Conservation (phyloP, 2,329 filamentous ascomycete genomes). For the Hyphodiscus sp. region DNA sequence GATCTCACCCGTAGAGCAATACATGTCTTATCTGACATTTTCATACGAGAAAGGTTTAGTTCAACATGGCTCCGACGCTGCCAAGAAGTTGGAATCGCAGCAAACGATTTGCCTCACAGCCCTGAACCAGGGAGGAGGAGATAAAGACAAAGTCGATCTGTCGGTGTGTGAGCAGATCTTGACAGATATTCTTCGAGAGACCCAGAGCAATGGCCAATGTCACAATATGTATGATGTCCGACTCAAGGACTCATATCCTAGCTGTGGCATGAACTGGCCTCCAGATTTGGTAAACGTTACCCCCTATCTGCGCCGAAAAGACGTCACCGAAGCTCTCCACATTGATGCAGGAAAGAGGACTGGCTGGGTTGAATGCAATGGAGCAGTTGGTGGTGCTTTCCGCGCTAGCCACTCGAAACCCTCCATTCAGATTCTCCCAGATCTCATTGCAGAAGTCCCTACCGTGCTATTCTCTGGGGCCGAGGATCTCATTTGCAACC, state of each 20-base stretch:
- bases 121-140: conserved; percentile 51
- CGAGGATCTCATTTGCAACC: conserved; percentile 94
- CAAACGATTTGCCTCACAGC: conserved; percentile 60
- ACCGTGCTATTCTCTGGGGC: conserved; percentile 88
- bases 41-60: conserved; percentile 73
- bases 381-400: conserved; percentile 69
- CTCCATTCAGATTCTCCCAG: conserved; percentile 68
- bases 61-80: conserved; percentile 55
- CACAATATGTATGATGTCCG: conserved; percentile 97
- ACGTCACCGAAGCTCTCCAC: conserved; percentile 75
- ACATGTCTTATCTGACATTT: conserved; percentile 77
- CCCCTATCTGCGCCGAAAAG: conserved; percentile 76
- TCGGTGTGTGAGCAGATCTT: conserved; percentile 70
- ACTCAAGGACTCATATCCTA: conserved; percentile 69
- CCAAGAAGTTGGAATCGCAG: conserved; percentile 60
- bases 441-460: conserved; percentile 68
- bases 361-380: conserved; percentile 88
- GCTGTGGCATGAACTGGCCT: conserved; percentile 98
- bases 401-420: conserved; percentile 63
- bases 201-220: conserved; percentile 56
- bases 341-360: conserved; percentile 74
- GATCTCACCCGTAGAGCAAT: conserved; percentile 88
- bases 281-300: conserved; percentile 72
- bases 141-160: conserved; percentile 61
- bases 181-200: conserved; percentile 61